Percentiles rank a stretch among this genome's conserved stretches.
phyloP scores from a whole-genome alignment of 2,329 filamentous ascomycete species.

The Chrysoporthe cubensis region DNA sequence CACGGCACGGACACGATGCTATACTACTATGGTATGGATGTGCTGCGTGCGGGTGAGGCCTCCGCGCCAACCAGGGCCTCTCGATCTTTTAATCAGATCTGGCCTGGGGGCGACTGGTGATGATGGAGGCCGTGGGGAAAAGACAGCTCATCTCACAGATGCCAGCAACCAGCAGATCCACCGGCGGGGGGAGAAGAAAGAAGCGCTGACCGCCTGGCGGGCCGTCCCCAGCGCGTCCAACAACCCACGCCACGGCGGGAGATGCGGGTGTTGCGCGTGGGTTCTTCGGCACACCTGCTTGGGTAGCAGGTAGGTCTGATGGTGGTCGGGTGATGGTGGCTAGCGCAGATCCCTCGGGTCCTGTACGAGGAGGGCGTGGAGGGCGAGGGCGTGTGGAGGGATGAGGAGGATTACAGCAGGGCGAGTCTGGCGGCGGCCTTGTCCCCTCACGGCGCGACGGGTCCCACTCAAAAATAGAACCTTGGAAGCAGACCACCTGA shows the following conservation, averaged over 20 bases:
- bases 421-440: not conserved
- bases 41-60: too few species aligned
- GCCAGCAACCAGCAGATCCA: constrained; percentile 12
- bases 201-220: constrained; percentile 12
- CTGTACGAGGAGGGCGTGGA: too few species aligned
- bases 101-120: too few species aligned
- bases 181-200: not conserved
- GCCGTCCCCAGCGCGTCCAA: not conserved
- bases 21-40: too few species aligned
- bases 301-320: too few species aligned
- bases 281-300: too few species aligned
- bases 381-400: too few species aligned
- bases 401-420: too few species aligned
- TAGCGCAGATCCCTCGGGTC: too few species aligned
- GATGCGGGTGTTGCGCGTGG: not conserved
- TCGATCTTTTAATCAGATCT: not conserved
- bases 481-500: not conserved
- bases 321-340: too few species aligned
- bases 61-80: too few species aligned
- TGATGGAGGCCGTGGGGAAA: not conserved
- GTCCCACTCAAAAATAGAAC: constrained; percentile 3
- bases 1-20: too few species aligned
- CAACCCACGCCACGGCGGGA: not conserved
- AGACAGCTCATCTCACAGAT: constrained; percentile 26
- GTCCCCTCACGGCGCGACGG: not conserved